Percentiles rank a stretch among this genome's conserved stretches.
Evolutionary conservation across 192 early-diverging fungal species (phyloP).

Genomic region (Mortierella claussenii): DNA sequence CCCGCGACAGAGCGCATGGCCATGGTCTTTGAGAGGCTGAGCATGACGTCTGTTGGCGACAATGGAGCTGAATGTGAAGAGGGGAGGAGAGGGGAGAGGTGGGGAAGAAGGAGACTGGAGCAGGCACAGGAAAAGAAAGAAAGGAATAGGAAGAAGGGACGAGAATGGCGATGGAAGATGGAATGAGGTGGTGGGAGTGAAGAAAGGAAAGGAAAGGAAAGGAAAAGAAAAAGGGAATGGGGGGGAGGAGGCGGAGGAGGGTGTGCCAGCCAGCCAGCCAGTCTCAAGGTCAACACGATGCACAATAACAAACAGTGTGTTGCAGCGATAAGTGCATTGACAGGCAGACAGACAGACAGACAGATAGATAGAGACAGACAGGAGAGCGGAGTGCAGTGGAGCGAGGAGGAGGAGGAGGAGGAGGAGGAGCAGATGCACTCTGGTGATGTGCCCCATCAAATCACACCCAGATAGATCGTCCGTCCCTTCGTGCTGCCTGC

Average conservation of each 20-base stretch:
- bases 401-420: neutral
- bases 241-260: neutral
- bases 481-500: neutral
- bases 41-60: conserved; percentile 17
- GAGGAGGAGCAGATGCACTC: neutral
- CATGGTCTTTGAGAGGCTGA: conserved; percentile 47
- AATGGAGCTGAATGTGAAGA: neutral
- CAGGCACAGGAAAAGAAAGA: neutral
- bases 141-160: neutral
- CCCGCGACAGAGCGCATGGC: conserved; percentile 53
- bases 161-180: neutral
- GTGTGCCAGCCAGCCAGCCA: neutral
- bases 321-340: neutral
- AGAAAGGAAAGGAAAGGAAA: neutral
- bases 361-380: neutral
- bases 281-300: too few species aligned
- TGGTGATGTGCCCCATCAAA: neutral
- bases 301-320: neutral
- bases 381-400: neutral
- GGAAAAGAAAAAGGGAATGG: neutral
- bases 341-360: conserved; percentile 15
- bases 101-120: conserved; percentile 1
- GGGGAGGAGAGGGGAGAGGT: neutral
- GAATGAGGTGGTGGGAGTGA: neutral
- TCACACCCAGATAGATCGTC: neutral